Percentiles rank a stretch among this genome's conserved stretches.
These are phyloP conservation scores for Ustilago nuda DNA, from an alignment of 1,284 basidiomycete genomes.

Conservation along the genomic window DNA sequence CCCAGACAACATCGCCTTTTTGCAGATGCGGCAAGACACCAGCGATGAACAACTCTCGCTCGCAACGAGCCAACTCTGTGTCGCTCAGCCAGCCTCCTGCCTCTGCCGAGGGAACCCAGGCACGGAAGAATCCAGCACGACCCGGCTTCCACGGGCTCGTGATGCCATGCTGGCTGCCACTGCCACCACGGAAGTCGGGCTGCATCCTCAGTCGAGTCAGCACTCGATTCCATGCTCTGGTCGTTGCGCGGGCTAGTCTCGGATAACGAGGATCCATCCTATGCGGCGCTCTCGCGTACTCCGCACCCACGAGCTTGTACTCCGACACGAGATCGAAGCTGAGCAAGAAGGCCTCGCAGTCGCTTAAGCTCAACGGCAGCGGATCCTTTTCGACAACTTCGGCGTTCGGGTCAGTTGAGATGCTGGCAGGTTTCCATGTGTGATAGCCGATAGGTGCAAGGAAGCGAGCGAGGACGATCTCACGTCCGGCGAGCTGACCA, in stretches of 20 bases:
- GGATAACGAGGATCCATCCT: conserved; percentile 65
- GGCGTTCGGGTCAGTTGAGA: conserved; percentile 5
- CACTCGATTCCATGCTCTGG: conserved; percentile 69
- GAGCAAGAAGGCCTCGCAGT: conserved; percentile 65
- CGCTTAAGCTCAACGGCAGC: conserved; percentile 56
- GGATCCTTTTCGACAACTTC: conserved; percentile 49
- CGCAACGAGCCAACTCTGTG: conserved; percentile 60
- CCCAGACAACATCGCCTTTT: conserved; percentile 70
- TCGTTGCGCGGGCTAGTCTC: conserved; percentile 65
- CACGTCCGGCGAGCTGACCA: conserved; percentile 44
- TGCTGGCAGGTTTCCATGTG: conserved; percentile 40
- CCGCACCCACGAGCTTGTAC: conserved; percentile 54
- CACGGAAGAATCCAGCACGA: conserved; percentile 68
- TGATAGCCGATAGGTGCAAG: conserved; percentile 61
- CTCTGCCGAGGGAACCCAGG: conserved; percentile 69
- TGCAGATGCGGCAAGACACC: conserved; percentile 67
- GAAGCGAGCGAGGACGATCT: conserved; percentile 60
- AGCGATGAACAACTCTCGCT: conserved; percentile 67
- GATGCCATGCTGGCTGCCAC: conserved; percentile 1
- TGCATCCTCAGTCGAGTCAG: conserved; percentile 68
- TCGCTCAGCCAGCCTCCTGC: conserved; percentile 54
- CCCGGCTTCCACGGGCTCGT: conserved; percentile 65
- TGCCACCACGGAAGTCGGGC: conserved; percentile 24
- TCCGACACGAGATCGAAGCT: conserved; percentile 57
- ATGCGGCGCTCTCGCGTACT: conserved; percentile 50